Evolutionary conservation across 495 filamentous ascomycete genomes (phyloP).

Genomic region (Aspergillus mulundensis): DNA sequence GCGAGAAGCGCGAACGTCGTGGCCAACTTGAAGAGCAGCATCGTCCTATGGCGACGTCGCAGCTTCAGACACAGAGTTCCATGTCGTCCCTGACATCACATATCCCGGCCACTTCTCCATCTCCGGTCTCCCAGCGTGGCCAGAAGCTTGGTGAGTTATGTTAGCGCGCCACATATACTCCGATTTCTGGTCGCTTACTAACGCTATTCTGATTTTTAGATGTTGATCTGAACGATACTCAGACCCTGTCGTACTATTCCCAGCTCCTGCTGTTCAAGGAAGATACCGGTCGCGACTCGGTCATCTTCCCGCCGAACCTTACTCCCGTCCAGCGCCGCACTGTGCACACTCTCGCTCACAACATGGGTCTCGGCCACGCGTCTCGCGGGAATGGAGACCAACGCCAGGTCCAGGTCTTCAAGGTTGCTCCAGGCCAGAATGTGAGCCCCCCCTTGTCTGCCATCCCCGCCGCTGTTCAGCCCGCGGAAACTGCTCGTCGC

Average conservation of each 20-base stretch:
- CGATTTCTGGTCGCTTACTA: conserved; percentile 21
- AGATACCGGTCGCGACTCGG: conserved; percentile 66
- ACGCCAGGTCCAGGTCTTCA: conserved; percentile 84
- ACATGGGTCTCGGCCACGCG: conserved; percentile 85
- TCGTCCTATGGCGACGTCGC: conserved; percentile 58
- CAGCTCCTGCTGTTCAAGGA: conserved; percentile 86
- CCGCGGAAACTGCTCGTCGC: conserved; percentile 69
- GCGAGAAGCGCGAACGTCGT: conserved; percentile 94
- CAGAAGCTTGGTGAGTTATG: conserved; percentile 57
- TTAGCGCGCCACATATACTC: background rate
- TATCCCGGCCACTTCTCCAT: conserved; percentile 66
- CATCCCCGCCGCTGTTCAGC: conserved; percentile 59
- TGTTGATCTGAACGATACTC: conserved; percentile 87
- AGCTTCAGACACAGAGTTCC: conserved; percentile 77
- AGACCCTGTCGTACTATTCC: conserved; percentile 81
- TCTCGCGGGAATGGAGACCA: conserved; percentile 83
- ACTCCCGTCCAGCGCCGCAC: conserved; percentile 79
- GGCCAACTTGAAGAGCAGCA: conserved; percentile 98
- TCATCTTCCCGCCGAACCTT: conserved; percentile 77
- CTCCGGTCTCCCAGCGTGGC: conserved; percentile 59
- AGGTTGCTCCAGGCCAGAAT: conserved; percentile 56
- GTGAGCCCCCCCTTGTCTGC: conserved; percentile 59
- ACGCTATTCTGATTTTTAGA: conserved; percentile 37
- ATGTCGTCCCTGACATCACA: conserved; percentile 77
- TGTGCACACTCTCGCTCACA: conserved; percentile 90